These are phyloP conservation scores for Saccharata proteae DNA, from an alignment of 2,329 filamentous ascomycete species.

Conservation along the genomic window DNA sequence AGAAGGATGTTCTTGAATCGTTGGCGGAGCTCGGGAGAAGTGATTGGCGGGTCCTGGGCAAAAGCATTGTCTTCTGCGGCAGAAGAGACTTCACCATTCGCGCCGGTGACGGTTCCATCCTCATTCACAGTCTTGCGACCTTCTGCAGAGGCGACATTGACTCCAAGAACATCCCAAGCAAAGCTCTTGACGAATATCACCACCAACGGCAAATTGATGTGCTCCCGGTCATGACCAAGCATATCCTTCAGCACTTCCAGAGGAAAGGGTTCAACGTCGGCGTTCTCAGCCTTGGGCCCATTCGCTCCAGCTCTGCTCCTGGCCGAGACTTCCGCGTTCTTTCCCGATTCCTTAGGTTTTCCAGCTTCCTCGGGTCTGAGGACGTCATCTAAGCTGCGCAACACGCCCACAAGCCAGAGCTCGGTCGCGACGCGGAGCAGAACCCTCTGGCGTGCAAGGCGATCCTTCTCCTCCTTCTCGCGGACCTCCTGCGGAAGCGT, in stretches of 20 bases:
- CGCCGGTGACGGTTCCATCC: constrained; percentile 54
- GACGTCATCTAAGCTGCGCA: constrained; percentile 67
- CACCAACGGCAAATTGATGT: constrained; percentile 78
- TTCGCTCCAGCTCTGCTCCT: constrained; percentile 53
- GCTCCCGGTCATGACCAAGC: constrained; percentile 84
- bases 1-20: constrained; percentile 76
- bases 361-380: constrained; percentile 52
- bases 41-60: constrained; percentile 59
- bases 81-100: constrained; percentile 38
- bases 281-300: constrained; percentile 43
- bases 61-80: constrained; percentile 37
- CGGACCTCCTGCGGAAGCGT: constrained; percentile 65
- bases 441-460: constrained; percentile 71
- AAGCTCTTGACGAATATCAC: constrained; percentile 96
- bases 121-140: constrained; percentile 76
- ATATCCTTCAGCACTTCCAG: constrained; percentile 96
- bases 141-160: constrained; percentile 58
- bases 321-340: constrained; percentile 41
- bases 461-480: constrained; percentile 93
- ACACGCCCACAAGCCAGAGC: constrained; percentile 82
- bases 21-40: constrained; percentile 64
- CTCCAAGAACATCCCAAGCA: constrained; percentile 85
- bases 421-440: constrained; percentile 86
- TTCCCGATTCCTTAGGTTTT: constrained; percentile 45
- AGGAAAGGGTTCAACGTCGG: constrained; percentile 79